phyloP scores from a whole-genome alignment of 768 basidiomycete genomes.

The Tricholoma terreum region DNA sequence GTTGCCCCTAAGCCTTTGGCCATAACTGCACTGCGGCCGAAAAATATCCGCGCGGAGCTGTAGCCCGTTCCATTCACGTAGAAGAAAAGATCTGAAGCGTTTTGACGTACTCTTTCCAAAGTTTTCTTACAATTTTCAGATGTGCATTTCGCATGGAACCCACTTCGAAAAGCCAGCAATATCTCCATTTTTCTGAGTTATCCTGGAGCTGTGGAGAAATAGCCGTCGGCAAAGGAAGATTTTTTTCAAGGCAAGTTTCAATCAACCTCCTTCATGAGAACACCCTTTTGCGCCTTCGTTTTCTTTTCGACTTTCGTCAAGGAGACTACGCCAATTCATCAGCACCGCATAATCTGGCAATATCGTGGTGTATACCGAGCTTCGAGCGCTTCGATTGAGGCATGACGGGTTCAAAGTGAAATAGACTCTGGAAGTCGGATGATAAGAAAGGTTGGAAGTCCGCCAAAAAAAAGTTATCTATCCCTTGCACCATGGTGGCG shows the following conservation, averaged over 20 bases:
- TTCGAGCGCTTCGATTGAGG: conserved; percentile 88
- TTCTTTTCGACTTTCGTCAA: conserved; percentile 94
- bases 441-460: conserved; percentile 39
- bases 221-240: conserved; percentile 3
- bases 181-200: conserved; percentile 85
- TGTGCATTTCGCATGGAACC: conserved; percentile 95
- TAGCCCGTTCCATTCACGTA: conserved; percentile 1
- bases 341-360: conserved; percentile 5
- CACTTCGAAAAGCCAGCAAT: conserved; percentile 94
- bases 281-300: conserved; percentile 86
- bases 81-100: background rate
- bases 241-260: background rate
- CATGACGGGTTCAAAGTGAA: conserved; percentile 50
- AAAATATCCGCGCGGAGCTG: conserved; percentile 88
- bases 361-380: conserved; percentile 56
- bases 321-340: conserved; percentile 54
- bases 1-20: conserved; percentile 91
- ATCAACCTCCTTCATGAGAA: conserved; percentile 74
- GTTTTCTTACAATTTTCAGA: conserved; percentile 86
- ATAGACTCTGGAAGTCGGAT: conserved; percentile 4
- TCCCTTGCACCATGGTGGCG: conserved; percentile 29
- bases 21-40: conserved; percentile 87
- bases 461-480: conserved; percentile 41
- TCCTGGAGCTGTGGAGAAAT: conserved; percentile 60
- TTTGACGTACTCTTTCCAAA: conserved; percentile 84